Evolutionary conservation across 768 basidiomycete genomes (phyloP), one percentile per base, ranked within the genome.

Genomic region (Xerocomellus chrysenteron): DNA sequence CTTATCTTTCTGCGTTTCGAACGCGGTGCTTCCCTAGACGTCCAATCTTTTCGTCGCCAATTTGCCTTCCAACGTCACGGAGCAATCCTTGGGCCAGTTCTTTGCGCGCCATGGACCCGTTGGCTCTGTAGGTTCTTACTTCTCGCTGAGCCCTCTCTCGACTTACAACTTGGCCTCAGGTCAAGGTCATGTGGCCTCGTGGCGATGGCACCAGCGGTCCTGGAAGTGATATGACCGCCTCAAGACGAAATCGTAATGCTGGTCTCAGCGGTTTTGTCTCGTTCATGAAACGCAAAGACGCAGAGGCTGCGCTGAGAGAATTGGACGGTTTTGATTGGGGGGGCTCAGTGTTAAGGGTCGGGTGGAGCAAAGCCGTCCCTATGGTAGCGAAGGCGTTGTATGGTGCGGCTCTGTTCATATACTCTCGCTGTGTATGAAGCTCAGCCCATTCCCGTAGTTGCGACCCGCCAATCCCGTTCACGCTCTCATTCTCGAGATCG

Each of bases 141-240:
- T 53, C 30, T 57, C n/a, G 28, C 42, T 12, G 24, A n/a, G 19
- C 40, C 21, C 16, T 53, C 11, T 36, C 13, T 41, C 17, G 21
- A 35, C 47, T 53, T 26, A 55, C 19, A 32, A 35, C 8, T 19
- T 19, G 55, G 16, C 26, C 56, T 53, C n/a, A 94, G 92, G 91
- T 94, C 43, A 94, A 96, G 78, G 86, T 98, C 61, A 98, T 98
- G 95, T 98, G 94, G 94, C 96, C 95, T n/a, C 86, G 96, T 40
- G 82, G 85, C 12, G 93, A 95, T 66, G 80, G 75, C 17, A 78
- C 81, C 2, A 60, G 73, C 7, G 87, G 88, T 32, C 86, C 88
- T 47, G 91, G 87, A 2, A 82, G 84, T 24, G 87, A 91, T 44
- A 89, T 92, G 81, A 88, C 87, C 24, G 73, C 82, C 9, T 80